Percentiles rank a stretch among this genome's conserved stretches.
Evolutionary conservation across 1,284 basidiomycete genomes (phyloP).

Genomic region (Rhizopogon hawkerae): DNA sequence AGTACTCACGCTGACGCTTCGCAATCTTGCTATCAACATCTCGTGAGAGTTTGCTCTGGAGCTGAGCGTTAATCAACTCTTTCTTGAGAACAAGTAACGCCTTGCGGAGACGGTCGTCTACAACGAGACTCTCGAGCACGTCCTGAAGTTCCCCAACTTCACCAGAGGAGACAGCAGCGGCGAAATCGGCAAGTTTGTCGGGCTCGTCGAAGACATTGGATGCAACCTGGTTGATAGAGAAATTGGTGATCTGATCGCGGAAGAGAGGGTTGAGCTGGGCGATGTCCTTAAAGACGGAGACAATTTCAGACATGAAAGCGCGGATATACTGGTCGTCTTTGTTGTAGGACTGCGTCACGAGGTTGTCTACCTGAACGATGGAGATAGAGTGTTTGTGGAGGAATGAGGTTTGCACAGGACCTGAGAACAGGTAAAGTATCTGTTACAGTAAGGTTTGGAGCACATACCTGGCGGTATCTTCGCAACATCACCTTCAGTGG

Average conservation of each 20-base stretch:
- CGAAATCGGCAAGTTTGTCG: slow-evolving; percentile 96
- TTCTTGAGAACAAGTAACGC: slow-evolving; percentile 93
- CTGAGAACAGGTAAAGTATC: slow-evolving; percentile 21
- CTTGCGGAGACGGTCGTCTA: slow-evolving; percentile 88
- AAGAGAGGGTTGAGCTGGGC: slow-evolving; percentile 96
- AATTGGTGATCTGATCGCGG: slow-evolving; percentile 97
- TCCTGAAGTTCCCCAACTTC: slow-evolving; percentile 90
- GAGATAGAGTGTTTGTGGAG: slow-evolving; percentile 86
- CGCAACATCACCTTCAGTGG: slow-evolving; percentile 16
- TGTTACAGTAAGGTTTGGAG: neutral
- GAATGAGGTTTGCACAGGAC: slow-evolving; percentile 80
- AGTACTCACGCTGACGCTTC: slow-evolving; percentile 95
- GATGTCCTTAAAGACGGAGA: slow-evolving; percentile 98
- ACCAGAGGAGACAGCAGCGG: slow-evolving; percentile 90
- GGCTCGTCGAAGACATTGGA: slow-evolving; percentile 99
- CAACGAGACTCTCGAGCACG: slow-evolving; percentile 79
- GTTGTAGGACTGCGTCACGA: slow-evolving; percentile 75
- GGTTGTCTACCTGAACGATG: slow-evolving; percentile 85
- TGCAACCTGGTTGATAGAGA: slow-evolving; percentile 90
- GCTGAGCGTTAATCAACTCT: slow-evolving; percentile 94
- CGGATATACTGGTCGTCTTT: slow-evolving; percentile 92
- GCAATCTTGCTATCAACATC: slow-evolving; percentile 97
- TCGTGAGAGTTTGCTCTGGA: slow-evolving; percentile 89
- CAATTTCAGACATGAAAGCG: slow-evolving; percentile 94
- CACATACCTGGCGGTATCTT: slow-evolving; percentile 16